phyloP scores from a whole-genome alignment of 768 basidiomycete species.

The Coprinopsis cinerea region DNA sequence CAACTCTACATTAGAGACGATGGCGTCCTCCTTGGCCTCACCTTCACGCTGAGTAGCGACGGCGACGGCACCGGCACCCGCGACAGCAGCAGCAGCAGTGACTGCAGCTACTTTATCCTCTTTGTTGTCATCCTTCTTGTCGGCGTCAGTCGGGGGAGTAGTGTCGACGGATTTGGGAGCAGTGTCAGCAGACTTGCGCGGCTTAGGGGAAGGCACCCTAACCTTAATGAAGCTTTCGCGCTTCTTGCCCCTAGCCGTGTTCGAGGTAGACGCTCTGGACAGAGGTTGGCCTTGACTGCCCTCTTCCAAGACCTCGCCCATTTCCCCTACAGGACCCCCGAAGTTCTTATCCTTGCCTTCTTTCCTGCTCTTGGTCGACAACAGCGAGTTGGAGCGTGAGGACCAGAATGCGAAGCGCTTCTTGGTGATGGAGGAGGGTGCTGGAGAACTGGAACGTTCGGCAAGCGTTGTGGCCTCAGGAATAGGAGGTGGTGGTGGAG shows the following conservation, averaged over 20 bases:
- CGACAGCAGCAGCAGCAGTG: no score
- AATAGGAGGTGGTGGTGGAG: conserved; percentile 19
- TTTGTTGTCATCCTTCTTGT: no score
- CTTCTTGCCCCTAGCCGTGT: not conserved
- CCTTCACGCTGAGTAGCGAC: no score
- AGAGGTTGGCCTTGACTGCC: not conserved
- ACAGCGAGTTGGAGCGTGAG: conserved; percentile 25
- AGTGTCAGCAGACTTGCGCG: conserved; percentile 21
- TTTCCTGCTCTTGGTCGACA: conserved; percentile 31
- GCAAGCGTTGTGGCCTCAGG: no score
- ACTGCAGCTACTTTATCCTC: no score
- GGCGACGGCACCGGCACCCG: no score
- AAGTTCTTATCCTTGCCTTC: conserved; percentile 19
- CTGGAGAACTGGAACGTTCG: conserved; percentile 40
- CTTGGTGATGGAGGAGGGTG: conserved; percentile 44
- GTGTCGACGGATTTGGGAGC: conserved; percentile 5
- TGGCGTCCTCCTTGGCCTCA: no score
- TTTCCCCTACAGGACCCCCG: conserved; percentile 43
- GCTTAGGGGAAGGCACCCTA: conserved; percentile 24
- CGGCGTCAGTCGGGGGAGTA: no score
- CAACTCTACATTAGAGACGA: no score
- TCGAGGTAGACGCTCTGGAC: not conserved
- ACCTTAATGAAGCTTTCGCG: conserved; percentile 15
- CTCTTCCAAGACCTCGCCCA: conserved; percentile 64
- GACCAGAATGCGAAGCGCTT: conserved; percentile 66